Percentiles rank a stretch among this genome's conserved stretches.
These are phyloP conservation scores for Zangia roseola DNA, from an alignment of 768 basidiomycete genomes.

Conservation along the genomic window DNA sequence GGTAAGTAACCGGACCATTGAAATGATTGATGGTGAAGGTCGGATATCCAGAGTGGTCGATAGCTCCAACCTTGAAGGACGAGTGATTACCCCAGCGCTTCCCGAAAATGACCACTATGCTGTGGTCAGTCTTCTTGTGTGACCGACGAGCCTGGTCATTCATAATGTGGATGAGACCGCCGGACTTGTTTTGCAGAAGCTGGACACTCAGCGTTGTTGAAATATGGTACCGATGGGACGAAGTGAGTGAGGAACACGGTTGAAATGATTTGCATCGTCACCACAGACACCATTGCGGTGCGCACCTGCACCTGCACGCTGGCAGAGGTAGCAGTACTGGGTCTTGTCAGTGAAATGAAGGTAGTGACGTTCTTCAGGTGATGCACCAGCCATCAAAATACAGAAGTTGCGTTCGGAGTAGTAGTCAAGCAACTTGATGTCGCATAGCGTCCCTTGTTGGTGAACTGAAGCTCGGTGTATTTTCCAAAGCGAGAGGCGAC, in stretches of 20 bases:
- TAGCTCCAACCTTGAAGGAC: constrained; percentile 79
- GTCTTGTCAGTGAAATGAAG: constrained; percentile 80
- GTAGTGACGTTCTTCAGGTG: constrained; percentile 83
- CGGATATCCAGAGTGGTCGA: constrained; percentile 75
- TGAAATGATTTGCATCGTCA: constrained; percentile 80
- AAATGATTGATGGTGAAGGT: constrained; percentile 93
- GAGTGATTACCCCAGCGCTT: constrained; percentile 96
- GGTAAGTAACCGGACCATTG: too few relatives aligned
- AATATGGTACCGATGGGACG: constrained; percentile 73
- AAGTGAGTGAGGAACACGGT: constrained; percentile 74
- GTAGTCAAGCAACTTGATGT: constrained; percentile 95
- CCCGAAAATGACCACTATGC: constrained; percentile 91
- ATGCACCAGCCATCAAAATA: constrained; percentile 90
- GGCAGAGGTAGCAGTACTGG: constrained; percentile 84
- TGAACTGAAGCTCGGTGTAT: constrained; percentile 97
- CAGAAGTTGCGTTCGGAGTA: constrained; percentile 95
- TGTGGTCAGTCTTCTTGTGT: constrained; percentile 88
- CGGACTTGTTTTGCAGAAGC: constrained; percentile 80
- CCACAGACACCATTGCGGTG: constrained; percentile 51
- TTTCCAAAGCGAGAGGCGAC: constrained; percentile 97
- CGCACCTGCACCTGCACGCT: constrained; percentile 50
- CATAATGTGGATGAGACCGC: constrained; percentile 95
- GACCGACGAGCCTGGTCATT: constrained; percentile 89
- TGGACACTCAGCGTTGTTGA: constrained; percentile 91
- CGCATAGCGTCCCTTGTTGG: constrained; percentile 86